A percentile compares a stretch with the other conserved stretches of the same genome.
phyloP scores from a whole-genome alignment of 2,329 filamentous ascomycete genomes.

The Trichophaea hybrida region DNA sequence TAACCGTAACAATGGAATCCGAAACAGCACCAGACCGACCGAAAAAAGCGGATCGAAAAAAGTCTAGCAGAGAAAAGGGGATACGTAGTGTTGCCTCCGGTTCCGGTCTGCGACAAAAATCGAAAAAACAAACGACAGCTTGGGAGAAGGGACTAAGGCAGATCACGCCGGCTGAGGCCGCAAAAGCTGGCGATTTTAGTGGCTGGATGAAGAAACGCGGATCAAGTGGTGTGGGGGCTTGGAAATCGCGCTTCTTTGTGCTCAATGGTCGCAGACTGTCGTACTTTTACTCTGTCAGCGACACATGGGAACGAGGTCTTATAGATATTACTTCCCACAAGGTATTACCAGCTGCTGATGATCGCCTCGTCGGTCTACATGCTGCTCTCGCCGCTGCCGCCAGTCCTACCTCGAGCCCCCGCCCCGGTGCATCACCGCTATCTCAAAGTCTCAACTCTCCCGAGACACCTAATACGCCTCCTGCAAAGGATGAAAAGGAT shows the following conservation, averaged over 20 bases:
- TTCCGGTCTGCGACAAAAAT: conserved; percentile 44
- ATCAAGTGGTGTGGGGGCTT: conserved; percentile 88
- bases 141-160: conserved; percentile 78
- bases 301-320: conserved; percentile 82
- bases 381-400: conserved; percentile 84
- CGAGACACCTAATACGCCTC: conserved; percentile 26
- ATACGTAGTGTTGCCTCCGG: conserved; percentile 33
- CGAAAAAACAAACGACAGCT: conserved; percentile 76
- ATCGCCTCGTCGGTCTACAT: conserved; percentile 77
- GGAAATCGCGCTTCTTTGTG: conserved; percentile 94
- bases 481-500: neutral
- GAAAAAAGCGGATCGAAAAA: conserved; percentile 29
- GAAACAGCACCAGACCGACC: conserved; percentile 49
- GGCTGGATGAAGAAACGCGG: conserved; percentile 99
- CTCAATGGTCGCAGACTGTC: conserved; percentile 79
- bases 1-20: conserved; percentile 64
- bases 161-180: conserved; percentile 67
- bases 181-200: conserved; percentile 75
- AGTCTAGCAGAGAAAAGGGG: conserved; percentile 34
- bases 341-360: conserved; percentile 85
- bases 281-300: conserved; percentile 91
- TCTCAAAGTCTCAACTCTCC: conserved; percentile 29
- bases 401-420: conserved; percentile 41
- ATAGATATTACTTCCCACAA: conserved; percentile 97
- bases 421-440: conserved; percentile 4